These are phyloP conservation scores for Hymenoscyphus scutula DNA, from an alignment of 2,329 filamentous ascomycete genomes.

Conservation along the genomic window DNA sequence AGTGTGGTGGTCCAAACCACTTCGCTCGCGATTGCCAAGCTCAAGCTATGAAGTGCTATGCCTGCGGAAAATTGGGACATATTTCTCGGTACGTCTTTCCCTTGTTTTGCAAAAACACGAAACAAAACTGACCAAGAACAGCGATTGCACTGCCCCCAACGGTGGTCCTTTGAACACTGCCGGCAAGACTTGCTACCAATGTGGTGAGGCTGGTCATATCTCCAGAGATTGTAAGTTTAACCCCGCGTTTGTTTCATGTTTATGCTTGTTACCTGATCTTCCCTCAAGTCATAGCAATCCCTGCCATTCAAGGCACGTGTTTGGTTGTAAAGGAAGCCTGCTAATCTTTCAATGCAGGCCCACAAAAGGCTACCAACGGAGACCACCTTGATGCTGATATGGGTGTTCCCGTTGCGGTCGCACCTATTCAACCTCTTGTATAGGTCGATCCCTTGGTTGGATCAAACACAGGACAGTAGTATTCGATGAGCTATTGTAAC, in stretches of 20 bases:
- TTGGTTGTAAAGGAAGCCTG: neutral
- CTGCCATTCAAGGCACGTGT: neutral
- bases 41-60: constrained; percentile 78
- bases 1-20: constrained; percentile 87
- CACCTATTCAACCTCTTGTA: constrained; percentile 46
- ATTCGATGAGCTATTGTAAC: constrained; percentile 36
- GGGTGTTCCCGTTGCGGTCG: constrained; percentile 40
- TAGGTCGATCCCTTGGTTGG: constrained; percentile 31
- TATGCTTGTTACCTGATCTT: neutral
- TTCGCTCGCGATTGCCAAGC: constrained; percentile 97
- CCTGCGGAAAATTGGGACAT: constrained; percentile 65
- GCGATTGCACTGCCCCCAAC: constrained; percentile 93
- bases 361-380: constrained; percentile 60
- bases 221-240: constrained; percentile 62
- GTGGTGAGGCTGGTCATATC: constrained; percentile 93
- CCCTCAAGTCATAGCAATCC: constrained; percentile 7
- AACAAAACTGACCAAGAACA: constrained; percentile 10
- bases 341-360: constrained; percentile 50
- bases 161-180: constrained; percentile 92
- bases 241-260: constrained; percentile 10
- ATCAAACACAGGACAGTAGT: constrained; percentile 31
- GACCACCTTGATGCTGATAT: constrained; percentile 42
- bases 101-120: neutral
- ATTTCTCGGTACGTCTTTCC: constrained; percentile 42
- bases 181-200: constrained; percentile 98